A percentile compares a stretch with the other conserved stretches of the same genome.
Conservation (phyloP, 2,329 filamentous ascomycete species). For the Malbranchea cinnamomea region DNA sequence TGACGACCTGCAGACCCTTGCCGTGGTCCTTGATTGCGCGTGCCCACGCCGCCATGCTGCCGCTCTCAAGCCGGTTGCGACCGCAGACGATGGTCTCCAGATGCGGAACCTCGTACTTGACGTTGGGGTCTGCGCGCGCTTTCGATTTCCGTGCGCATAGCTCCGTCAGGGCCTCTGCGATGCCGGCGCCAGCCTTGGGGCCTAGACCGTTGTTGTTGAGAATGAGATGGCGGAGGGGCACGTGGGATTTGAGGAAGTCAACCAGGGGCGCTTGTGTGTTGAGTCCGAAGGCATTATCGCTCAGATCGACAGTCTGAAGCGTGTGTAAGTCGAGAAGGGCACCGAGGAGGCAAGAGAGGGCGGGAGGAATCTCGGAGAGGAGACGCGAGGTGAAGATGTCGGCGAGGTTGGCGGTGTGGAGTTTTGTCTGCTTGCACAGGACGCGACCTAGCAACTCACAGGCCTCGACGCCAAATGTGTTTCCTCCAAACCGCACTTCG, state of each 20-base stretch:
- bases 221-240: constrained; percentile 82
- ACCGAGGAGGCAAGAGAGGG: constrained; percentile 70
- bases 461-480: constrained; percentile 81
- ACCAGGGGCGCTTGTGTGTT: constrained; percentile 89
- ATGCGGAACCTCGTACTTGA: constrained; percentile 57
- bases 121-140: constrained; percentile 44
- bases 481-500: constrained; percentile 75
- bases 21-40: constrained; percentile 67
- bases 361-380: constrained; percentile 82
- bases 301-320: constrained; percentile 84
- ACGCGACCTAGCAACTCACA: constrained; percentile 74
- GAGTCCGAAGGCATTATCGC: constrained; percentile 94
- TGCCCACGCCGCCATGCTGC: constrained; percentile 92
- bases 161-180: constrained; percentile 72
- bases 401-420: constrained; percentile 74
- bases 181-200: constrained; percentile 72
- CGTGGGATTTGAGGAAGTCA: constrained; percentile 75
- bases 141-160: constrained; percentile 74
- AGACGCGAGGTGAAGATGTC: constrained; percentile 96
- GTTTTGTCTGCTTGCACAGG: constrained; percentile 66
- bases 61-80: constrained; percentile 87
- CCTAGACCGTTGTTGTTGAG: constrained; percentile 98
- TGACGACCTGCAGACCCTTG: constrained; percentile 65
- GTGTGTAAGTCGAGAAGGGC: constrained; percentile 74
- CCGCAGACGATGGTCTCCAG: constrained; percentile 97